phyloP scores from a whole-genome alignment of 345 rosid species.

The Salix arbutifolia region DNA sequence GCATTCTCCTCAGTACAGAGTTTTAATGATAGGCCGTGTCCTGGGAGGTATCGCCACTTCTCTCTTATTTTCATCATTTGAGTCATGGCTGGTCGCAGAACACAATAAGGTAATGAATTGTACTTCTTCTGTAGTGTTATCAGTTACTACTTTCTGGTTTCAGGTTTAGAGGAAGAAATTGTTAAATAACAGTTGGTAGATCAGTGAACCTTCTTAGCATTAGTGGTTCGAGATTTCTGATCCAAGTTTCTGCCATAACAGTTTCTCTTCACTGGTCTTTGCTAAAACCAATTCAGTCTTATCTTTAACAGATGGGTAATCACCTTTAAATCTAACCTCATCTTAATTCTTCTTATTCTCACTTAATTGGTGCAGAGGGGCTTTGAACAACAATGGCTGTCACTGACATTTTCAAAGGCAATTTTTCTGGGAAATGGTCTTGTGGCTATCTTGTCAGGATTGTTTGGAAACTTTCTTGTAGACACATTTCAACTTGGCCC shows the following conservation, averaged over 20 bases:
- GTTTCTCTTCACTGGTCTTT: not conserved
- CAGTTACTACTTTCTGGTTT: conserved; percentile 15
- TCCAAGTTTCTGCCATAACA: not conserved
- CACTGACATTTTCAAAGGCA: conserved; percentile 71
- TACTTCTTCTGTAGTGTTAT: conserved; percentile 21
- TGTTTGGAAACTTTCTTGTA: conserved; percentile 59
- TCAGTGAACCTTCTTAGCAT: not conserved
- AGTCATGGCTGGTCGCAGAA: conserved; percentile 98
- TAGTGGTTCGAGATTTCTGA: not conserved
- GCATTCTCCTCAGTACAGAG: conserved; percentile 88
- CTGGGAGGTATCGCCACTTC: conserved; percentile 34
- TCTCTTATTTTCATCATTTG: conserved; percentile 72
- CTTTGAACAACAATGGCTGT: conserved; percentile 69
- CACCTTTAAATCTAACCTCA: not conserved
- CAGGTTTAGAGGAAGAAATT: conserved; percentile 6
- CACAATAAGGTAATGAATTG: conserved; percentile 68
- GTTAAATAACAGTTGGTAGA: not conserved
- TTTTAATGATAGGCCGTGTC: conserved; percentile 87
- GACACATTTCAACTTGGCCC: conserved; percentile 53
- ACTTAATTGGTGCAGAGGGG: conserved; percentile 37
- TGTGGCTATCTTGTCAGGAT: conserved; percentile 58
- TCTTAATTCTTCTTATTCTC: not conserved
- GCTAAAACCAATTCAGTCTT: not conserved
- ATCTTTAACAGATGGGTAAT: not conserved
- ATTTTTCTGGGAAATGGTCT: conserved; percentile 69